Evolutionary conservation across 805 yeast genomes (phyloP), one percentile per base, ranked within the genome.

Genomic region (Huiozyma sinensis): DNA sequence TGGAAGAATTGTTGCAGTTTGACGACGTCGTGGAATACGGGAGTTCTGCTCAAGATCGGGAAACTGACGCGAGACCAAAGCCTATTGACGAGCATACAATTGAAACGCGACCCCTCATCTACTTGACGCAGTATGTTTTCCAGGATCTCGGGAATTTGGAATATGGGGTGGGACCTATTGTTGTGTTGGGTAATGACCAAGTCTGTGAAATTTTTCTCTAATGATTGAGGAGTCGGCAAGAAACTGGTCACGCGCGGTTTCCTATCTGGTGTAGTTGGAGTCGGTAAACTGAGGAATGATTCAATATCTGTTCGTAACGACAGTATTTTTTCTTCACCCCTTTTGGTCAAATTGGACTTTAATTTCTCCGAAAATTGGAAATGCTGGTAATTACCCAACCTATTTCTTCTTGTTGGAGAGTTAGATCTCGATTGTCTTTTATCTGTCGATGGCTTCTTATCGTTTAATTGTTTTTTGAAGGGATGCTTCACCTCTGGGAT

Each of bases 81-180:
- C 48, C 69, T 75, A 64, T 80, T 83, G 9, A 89, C 95, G 40
- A 74, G 58, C 40, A 85, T 58, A 57, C 95, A 87, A 51, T 70
- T 74, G 63, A 67, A 72, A 28, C 86, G 56, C 6, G 71, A 66
- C 29, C 60, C 47, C 34, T 32, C n/a, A 4, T 10, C n/a, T 10
- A 32, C 34, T 17, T 17, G 24, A 17, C 24, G 24, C 24, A 17
- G 4, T 17, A 17, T 17, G 24, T 17, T 17, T 17, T 17, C 24
- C 24, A 17, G 24, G 24, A 17, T 17, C 60, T 87, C 96, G 0
- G 95, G 95, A 33, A 82, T 78, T 41, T 70, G 68, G 54, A 87
- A 82, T 7, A 87, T 81, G 11, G 62, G 53, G 60, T 67, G 63
- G 53, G 47, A 17, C 41, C 33, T 24, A 9, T 24, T 36, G 33